phyloP scores from a whole-genome alignment of 164 flowering plant genomes.

The Liriodendron chinense region DNA sequence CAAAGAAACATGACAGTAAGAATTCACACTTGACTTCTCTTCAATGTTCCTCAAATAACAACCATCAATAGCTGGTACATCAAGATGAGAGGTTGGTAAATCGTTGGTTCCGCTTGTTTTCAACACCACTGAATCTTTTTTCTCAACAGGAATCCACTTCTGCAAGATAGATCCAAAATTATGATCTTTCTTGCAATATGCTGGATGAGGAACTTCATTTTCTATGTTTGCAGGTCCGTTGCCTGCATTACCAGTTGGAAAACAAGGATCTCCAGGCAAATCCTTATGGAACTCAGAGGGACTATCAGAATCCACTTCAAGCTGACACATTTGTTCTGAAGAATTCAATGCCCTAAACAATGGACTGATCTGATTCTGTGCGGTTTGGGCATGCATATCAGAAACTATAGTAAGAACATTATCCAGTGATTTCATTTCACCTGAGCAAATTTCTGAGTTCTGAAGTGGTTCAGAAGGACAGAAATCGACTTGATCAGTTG shows the following conservation, averaged over 20 bases:
- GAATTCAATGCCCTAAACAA: conserved; percentile 9
- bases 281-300: background rate
- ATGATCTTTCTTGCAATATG: conserved; percentile 26
- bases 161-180: conserved; percentile 30
- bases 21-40: conserved; percentile 11
- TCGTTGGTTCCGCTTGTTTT: conserved; percentile 14
- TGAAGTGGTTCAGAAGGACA: conserved; percentile 16
- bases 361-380: conserved; percentile 8
- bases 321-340: conserved; percentile 5
- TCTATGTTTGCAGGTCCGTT: conserved; percentile 20
- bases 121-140: conserved; percentile 26
- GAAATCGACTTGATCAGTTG: conserved; percentile 14
- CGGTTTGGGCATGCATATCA: conserved; percentile 5
- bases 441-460: conserved; percentile 13
- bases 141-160: conserved; percentile 51
- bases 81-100: conserved; percentile 18
- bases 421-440: conserved; percentile 13
- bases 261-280: conserved; percentile 18
- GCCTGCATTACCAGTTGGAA: conserved; percentile 8
- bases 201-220: conserved; percentile 21
- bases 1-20: conserved; percentile 16
- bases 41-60: conserved; percentile 10
- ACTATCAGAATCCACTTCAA: conserved; percentile 8
- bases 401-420: conserved; percentile 7
- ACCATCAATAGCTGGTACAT: conserved; percentile 16